Percentiles rank a stretch among this genome's conserved stretches.
These are phyloP conservation scores for Jasminum sambac DNA, from an alignment of 257 asterid species.

Conservation along the genomic window DNA sequence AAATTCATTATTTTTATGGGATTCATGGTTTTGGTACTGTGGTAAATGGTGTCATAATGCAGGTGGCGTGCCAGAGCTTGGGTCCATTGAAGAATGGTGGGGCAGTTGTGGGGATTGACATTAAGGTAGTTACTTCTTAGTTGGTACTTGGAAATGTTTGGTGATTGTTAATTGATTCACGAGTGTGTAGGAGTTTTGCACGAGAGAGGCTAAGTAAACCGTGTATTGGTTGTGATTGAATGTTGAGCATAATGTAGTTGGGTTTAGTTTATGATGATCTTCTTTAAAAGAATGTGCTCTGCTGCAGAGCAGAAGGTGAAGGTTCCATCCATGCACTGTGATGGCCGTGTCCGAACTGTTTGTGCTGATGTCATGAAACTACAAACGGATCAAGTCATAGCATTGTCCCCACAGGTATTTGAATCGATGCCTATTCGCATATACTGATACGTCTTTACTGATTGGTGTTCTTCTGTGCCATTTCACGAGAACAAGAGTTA, in stretches of 20 bases:
- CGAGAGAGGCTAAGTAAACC: neutral
- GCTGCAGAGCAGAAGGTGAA: slow-evolving; percentile 87
- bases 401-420: slow-evolving; percentile 74
- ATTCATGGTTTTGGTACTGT: neutral
- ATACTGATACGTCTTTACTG: neutral
- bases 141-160: neutral
- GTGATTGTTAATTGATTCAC: neutral
- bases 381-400: slow-evolving; percentile 54
- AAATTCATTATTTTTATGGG: neutral
- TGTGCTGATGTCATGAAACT: slow-evolving; percentile 71
- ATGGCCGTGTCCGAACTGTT: slow-evolving; percentile 75
- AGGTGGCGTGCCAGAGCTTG: slow-evolving; percentile 90
- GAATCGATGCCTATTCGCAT: neutral
- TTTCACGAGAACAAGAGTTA: neutral
- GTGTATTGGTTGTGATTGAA: neutral
- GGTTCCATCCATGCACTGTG: slow-evolving; percentile 80
- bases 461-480: neutral
- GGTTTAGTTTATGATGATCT: neutral
- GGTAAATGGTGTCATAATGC: slow-evolving; percentile 6
- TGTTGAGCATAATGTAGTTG: slow-evolving; percentile 3
- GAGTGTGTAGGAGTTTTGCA: neutral
- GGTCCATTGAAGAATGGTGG: slow-evolving; percentile 76
- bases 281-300: slow-evolving; percentile 16
- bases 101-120: slow-evolving; percentile 74
- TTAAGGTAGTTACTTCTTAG: slow-evolving; percentile 41